Base-by-base conservation (phyloP, 345 rosid genomes). In the Rhizophora mangle region DNA sequence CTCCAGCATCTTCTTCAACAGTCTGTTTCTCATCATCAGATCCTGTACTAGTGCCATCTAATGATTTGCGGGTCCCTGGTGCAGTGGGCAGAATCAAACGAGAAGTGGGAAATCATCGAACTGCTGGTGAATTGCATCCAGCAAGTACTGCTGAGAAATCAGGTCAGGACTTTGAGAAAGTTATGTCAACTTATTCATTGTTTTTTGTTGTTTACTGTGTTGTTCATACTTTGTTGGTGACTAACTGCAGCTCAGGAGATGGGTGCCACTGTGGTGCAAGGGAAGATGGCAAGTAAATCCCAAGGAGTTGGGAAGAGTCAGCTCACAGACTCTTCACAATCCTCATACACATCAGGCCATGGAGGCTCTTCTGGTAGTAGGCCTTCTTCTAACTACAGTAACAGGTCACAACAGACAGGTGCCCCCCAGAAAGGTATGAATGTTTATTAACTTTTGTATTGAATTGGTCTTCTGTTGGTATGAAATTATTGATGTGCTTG, bases 341-440 rank as follows among this genome's bases (percentile, higher is more conserved):
- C 83, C 43, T 72, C 85, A 71, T 79, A 81, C 74, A 71, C 79
- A 39, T 75, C 89, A 74, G 72, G 72, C 72, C 89, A 85, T 29
- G 78, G 81, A 70, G 79, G 86, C 66, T 82, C 93, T 76, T 85
- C 88, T 10, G 76, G 77, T 39, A 86, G 92, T 69, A 83, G 92
- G 64, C 95, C 93, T 74, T 80, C 93, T 63, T 88, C 96, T 62
- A 90, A 88, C 80, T 85, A 90, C 81, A 77, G 80, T 80, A 85
- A 72, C 74, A 85, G 88, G 65, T 81, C 93, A 11, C 93, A 85
- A 76, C 93, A 83, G 75, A 68, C 72, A 72, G 68, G 64, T 72
- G 92, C 89, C 67, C 67, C 83, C 58, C 93, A 80, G 59, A 93
- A 89, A 85, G 98, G 98, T 90, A 66, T 58, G 26, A 69, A 30